Evolutionary conservation across 2,329 filamentous ascomycete genomes (phyloP), one percentile per base, ranked within the genome.

Genomic region (Aciculosporium take): DNA sequence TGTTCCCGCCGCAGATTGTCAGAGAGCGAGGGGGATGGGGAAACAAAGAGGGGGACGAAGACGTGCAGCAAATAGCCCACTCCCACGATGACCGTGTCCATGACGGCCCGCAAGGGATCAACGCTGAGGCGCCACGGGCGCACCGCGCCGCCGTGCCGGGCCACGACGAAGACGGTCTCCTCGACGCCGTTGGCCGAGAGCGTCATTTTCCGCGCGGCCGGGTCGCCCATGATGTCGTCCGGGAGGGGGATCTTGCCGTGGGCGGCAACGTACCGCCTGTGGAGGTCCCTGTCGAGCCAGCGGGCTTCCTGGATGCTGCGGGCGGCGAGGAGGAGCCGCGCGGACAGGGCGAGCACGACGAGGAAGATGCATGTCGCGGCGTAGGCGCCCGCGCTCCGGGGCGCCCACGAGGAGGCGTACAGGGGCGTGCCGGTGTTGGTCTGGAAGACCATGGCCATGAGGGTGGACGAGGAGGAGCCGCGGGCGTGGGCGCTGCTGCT

Each of bases 281-380:
- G 72, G 53, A 84, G 67, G 52, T 88, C 84, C 24, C 64, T 63
- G 56, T 84, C 77, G 36, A 81, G 63, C 80, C 85, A 93, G 34
- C 67, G 64, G 49, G 66, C 56, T 60, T 72, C 74, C 58, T 64
- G 72, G 60, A 66, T 76, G 63, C 64, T 75, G 57, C 85, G 86
- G 52, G 74, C 67, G 3, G 87, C 87, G 39, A 89, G 65, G 13
- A 94, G 67, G 17, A 68, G 63, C 40, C 88, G 82, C 54, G 81
- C 78, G 43, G 81, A 54, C 46, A 79, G 67, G 45, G 79, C 79
- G 39, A 96, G 77, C 34, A 82, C 51, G 56, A 94, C 79, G 45
- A 95, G 72, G 64, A 95, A 95, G 59, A 95, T 84, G 67, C 89
- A 94, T 23, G 86, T 94, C 42, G 78, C 89, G 2, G 85, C 86